Base-by-base conservation (phyloP, 208 protist genomes). In the Wallacemonas rigidus region DNA sequence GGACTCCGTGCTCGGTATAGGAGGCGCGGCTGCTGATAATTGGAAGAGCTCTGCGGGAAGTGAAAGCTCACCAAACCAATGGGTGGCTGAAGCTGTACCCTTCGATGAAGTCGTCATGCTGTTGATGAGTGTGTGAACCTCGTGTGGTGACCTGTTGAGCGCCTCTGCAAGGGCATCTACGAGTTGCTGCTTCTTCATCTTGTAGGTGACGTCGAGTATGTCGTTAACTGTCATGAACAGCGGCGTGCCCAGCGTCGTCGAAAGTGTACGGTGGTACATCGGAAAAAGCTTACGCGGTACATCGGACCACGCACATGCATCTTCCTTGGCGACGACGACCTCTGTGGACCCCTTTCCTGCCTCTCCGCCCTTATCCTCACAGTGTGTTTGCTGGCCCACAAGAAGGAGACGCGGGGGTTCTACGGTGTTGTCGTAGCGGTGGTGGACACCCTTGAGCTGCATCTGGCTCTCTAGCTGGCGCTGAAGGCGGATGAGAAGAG, bases 211-310 rank as follows among this genome's bases (percentile, higher is more conserved):
- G 26, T 51, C 47, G 47, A 15, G 47, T 51, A 51, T 14, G 47
- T 51, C 14, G 47, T 8, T 14, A 51, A 14, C 7, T 14, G 47
- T 1, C 11, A 15, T 14, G 47, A 51, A 51, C 11, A 51, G 47
- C 47, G 47, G 47, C 47, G 51, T 26, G 51, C 8, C 12, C 8
- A 6, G 1, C 45, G 45, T 9, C 51, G 7, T n/a, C 15, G 38
- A 43, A 7, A 62, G 38, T 41, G 56, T 38, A 43, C 26, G 38
- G 9, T 15, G 56, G 15, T 62, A 62, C 17, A 62, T 6, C 38
- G 56, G 4, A 41, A 62, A 62, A 6, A 62, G 56, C 17, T 35
- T 62, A 38, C 56, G 56, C 14, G 60, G 60, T 7, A 65, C 6
- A 8, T 65, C 60, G 15, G 12, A 48, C 60, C 60, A 65, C 38